These are phyloP conservation scores for Cladophialophora exuberans DNA, from an alignment of 2,329 filamentous ascomycete genomes.

Conservation along the genomic window DNA sequence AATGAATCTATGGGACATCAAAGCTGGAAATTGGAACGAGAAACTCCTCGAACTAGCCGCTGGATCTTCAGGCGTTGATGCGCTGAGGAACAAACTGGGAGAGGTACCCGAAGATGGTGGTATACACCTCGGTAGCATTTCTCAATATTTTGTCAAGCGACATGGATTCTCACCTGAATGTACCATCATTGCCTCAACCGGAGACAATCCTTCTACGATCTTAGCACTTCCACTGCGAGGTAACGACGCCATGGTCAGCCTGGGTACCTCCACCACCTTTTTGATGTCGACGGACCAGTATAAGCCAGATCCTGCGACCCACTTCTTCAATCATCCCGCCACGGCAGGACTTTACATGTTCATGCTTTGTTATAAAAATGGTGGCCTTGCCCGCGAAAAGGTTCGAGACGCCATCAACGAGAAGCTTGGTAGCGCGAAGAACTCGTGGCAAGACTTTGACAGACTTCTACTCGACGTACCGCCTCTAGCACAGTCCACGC, in stretches of 20 bases:
- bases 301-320: conserved; percentile 85
- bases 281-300: conserved; percentile 95
- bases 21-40: conserved; percentile 72
- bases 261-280: conserved; percentile 95
- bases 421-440: conserved; percentile 46
- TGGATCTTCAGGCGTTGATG: conserved; percentile 64
- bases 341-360: conserved; percentile 96
- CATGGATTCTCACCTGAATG: conserved; percentile 79
- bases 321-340: conserved; percentile 98
- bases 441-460: conserved; percentile 83
- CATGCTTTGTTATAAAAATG: conserved; percentile 99
- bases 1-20: conserved; percentile 95
- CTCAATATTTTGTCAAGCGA: conserved; percentile 74
- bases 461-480: conserved; percentile 67
- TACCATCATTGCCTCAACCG: conserved; percentile 82
- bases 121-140: conserved; percentile 73
- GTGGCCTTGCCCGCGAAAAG: conserved; percentile 86
- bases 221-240: conserved; percentile 84
- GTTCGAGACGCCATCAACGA: conserved; percentile 78
- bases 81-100: conserved; percentile 78
- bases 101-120: conserved; percentile 80
- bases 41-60: conserved; percentile 75
- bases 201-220: conserved; percentile 95
- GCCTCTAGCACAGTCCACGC: conserved; percentile 65
- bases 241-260: conserved; percentile 88